phyloP scores from a whole-genome alignment of 1,284 basidiomycete genomes.

The Xerocomus nothofagi region DNA sequence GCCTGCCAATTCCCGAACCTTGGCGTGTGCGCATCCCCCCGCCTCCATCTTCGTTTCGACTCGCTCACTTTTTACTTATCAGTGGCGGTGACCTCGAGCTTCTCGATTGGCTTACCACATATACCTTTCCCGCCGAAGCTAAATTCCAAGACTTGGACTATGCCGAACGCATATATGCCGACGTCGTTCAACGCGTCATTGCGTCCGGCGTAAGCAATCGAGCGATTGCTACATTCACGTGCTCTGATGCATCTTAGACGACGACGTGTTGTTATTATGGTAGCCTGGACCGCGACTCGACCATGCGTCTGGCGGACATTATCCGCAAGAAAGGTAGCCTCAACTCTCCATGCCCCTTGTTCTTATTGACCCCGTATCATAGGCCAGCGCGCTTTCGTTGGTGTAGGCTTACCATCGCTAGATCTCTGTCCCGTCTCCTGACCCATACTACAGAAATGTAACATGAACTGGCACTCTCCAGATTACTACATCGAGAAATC shows the following conservation, averaged over 20 bases:
- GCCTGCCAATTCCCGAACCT: conserved; percentile 87
- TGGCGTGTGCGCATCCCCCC: conserved; percentile 54
- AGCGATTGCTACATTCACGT: neutral
- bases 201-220: conserved; percentile 66
- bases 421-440: conserved; percentile 8
- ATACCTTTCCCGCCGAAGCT: conserved; percentile 91
- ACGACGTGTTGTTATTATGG: conserved; percentile 95
- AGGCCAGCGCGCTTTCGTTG: conserved; percentile 89
- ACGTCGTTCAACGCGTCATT: conserved; percentile 76
- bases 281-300: conserved; percentile 79
- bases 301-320: conserved; percentile 79
- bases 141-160: conserved; percentile 74
- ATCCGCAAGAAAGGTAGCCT: conserved; percentile 61
- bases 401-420: conserved; percentile 47
- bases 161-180: conserved; percentile 69
- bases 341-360: neutral
- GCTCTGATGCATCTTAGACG: conserved; percentile 51
- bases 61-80: conserved; percentile 7
- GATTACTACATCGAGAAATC: conserved; percentile 74
- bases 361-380: conserved; percentile 5
- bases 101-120: conserved; percentile 86
- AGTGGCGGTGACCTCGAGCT: conserved; percentile 82
- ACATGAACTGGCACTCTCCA: conserved; percentile 83
- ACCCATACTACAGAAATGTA: conserved; percentile 76
- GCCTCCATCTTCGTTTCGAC: neutral